A percentile compares a stretch with the other conserved stretches of the same genome.
Conservation (phyloP, 2,329 filamentous ascomycete genomes). For the Hypoxylon sp. region DNA sequence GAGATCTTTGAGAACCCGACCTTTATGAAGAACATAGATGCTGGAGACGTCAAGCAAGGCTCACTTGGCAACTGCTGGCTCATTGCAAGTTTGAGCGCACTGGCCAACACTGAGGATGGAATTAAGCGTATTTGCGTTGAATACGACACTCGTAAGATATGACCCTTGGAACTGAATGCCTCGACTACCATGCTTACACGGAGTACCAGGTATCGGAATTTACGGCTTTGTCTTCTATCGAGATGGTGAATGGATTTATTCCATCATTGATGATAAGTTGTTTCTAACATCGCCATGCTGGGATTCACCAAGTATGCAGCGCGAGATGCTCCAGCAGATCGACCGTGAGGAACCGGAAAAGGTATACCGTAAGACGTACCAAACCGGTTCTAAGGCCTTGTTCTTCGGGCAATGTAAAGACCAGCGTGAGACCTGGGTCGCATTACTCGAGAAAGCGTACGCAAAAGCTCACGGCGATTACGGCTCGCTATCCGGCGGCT, state of each 20-base stretch:
- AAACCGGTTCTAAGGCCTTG: conserved; percentile 80
- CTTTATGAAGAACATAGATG: conserved; percentile 74
- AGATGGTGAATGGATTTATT: conserved; percentile 92
- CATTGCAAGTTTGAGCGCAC: conserved; percentile 80
- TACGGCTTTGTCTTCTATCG: conserved; percentile 92
- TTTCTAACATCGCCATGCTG: conserved; percentile 86
- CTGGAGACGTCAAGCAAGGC: conserved; percentile 83
- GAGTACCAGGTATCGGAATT: conserved; percentile 75
- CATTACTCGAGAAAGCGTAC: conserved; percentile 84
- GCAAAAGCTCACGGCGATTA: conserved; percentile 88
- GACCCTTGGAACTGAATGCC: neutral
- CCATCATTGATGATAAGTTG: conserved; percentile 91
- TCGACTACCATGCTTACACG: conserved; percentile 51
- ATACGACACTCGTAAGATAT: conserved; percentile 69
- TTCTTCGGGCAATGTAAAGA: conserved; percentile 83
- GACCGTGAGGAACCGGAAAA: conserved; percentile 79
- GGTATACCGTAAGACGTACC: conserved; percentile 77
- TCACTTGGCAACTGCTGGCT: conserved; percentile 86
- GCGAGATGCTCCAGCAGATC: conserved; percentile 79
- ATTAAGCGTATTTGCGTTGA: conserved; percentile 82
- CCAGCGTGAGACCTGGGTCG: conserved; percentile 85
- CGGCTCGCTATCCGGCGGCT: conserved; percentile 76
- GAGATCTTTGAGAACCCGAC: conserved; percentile 81
- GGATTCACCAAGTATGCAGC: conserved; percentile 81
- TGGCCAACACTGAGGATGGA: conserved; percentile 78